Evolutionary conservation across 352 stramenopile species (phyloP).

Genomic region (Phytophthora pisi): DNA sequence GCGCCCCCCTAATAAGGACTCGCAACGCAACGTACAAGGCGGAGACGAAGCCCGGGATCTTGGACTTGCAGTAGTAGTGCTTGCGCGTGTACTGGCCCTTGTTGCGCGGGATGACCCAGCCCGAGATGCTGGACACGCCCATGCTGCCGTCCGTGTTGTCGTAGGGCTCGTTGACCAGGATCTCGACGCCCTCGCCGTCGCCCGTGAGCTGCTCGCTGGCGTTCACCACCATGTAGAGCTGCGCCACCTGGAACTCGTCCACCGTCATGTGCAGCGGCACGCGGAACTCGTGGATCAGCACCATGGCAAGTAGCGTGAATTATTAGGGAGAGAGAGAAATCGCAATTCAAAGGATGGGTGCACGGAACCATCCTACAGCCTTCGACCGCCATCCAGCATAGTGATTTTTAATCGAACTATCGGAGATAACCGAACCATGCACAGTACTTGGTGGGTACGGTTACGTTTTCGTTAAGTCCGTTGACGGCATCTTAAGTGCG

Average conservation of each 20-base stretch:
- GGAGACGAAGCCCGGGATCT: conserved; percentile 82
- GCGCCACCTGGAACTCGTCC: conserved; percentile 85
- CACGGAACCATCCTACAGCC: not conserved
- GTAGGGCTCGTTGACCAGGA: conserved; percentile 88
- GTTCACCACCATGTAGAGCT: conserved; percentile 90
- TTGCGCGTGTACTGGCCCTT: conserved; percentile 90
- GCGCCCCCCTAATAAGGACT: not conserved
- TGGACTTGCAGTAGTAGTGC: conserved; percentile 89
- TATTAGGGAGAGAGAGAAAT: not conserved
- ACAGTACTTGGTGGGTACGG: no score
- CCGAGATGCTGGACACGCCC: conserved; percentile 75
- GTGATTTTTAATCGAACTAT: not conserved
- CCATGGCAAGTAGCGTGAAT: conserved; percentile 36
- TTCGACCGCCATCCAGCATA: not conserved
- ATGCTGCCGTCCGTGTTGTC: conserved; percentile 85
- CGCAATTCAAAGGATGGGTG: not conserved
- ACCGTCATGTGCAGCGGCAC: conserved; percentile 88
- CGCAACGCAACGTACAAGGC: conserved; percentile 52
- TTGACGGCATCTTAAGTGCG: no score
- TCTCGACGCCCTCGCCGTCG: conserved; percentile 85
- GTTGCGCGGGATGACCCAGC: conserved; percentile 72
- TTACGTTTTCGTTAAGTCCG: no score
- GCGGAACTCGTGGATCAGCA: conserved; percentile 89
- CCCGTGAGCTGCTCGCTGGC: conserved; percentile 86
- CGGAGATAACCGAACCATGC: no score